Base-by-base conservation (phyloP, 2,329 filamentous ascomycete species). In the Dendrostoma leiphaemia region DNA sequence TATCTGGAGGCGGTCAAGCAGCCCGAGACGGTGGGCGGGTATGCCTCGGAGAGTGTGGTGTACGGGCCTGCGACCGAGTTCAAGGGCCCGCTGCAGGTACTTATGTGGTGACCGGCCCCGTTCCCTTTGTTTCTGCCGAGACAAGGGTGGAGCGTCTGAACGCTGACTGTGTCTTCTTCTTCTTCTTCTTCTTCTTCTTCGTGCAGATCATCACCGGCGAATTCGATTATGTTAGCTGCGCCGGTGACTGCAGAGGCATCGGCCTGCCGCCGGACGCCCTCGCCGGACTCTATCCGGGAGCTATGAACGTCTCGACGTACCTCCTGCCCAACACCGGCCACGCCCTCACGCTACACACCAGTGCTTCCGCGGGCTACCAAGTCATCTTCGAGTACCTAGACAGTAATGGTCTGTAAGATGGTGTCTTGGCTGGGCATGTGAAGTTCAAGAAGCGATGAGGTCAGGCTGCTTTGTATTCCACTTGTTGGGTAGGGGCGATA, bases 301-400 rank as follows among this genome's bases (percentile, higher is more conserved):
- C 65, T 7, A 56, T 57, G 29, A 62, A 60, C 17, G 60, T 68
- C 29, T 56, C 62, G 26, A 55, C 58, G 19, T 62, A 64, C 35
- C 57, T 72, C 3, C 69, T 71, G 57, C 71, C 70, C 5, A 64
- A 69, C 45, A 69, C 69, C 7, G 69, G 69, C 2, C 71, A 73
- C 60, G 68, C 62, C 12, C 62, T 72, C 19, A 63, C 67, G 8
- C 59, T 72, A 34, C 64, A 69, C 46, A 65, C 64, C 24, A 73
- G 71, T 60, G 68, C 68, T 23, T 66, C 65, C 15, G 65, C 64
- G n/a, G 67, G 66, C 6, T 67, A 60, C 52, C 51, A 65, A 31
- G 56, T 64, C 44, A 62, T 58, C 6, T 65, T 64, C 31, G 61
- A 62, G 40, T 65, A 64, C 53, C 45, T 56, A 47, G 24, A 46